Conservation (phyloP, 805 yeast species). For the Zygosaccharomyces siamensis region DNA sequence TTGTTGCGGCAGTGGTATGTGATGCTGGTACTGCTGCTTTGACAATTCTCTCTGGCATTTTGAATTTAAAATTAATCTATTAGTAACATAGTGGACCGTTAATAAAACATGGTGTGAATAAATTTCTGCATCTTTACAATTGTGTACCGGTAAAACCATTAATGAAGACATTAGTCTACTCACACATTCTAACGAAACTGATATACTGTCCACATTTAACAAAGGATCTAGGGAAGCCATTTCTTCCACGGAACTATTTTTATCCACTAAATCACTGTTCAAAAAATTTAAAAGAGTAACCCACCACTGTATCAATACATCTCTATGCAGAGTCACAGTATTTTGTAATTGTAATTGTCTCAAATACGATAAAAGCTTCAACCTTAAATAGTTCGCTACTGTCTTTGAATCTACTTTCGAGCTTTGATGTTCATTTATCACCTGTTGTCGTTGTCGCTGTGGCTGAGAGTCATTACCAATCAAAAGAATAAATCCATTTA, state of each 20-base stretch:
- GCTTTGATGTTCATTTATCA: slow-evolving; percentile 1
- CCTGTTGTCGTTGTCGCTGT: slow-evolving; percentile 4
- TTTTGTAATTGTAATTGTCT: slow-evolving; percentile 12
- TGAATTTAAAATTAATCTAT: slow-evolving; percentile 24
- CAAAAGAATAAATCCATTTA: slow-evolving; percentile 21
- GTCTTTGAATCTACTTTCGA: slow-evolving; percentile 6
- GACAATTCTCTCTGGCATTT: slow-evolving; percentile 11
- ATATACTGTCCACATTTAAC: slow-evolving; percentile 21
- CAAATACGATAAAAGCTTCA: slow-evolving; percentile 16
- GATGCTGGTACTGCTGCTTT: not conserved
- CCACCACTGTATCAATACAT: slow-evolving; percentile 34
- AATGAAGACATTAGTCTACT: slow-evolving; percentile 30
- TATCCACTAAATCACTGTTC: slow-evolving; percentile 15
- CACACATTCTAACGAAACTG: slow-evolving; percentile 34
- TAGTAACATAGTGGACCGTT: slow-evolving; percentile 28
- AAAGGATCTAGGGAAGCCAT: slow-evolving; percentile 9
- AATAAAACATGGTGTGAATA: slow-evolving; percentile 26
- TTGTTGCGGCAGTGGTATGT: not conserved
- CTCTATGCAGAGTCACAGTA: slow-evolving; percentile 10
- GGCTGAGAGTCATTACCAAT: slow-evolving; percentile 12
- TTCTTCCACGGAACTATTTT: slow-evolving; percentile 2
- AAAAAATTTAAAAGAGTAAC: slow-evolving; percentile 26
- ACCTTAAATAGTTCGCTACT: slow-evolving; percentile 16
- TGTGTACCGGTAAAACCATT: slow-evolving; percentile 15
- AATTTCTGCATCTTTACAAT: slow-evolving; percentile 17